phyloP scores from a whole-genome alignment of 306 rosid species.

The Trifolium fragiferum region DNA sequence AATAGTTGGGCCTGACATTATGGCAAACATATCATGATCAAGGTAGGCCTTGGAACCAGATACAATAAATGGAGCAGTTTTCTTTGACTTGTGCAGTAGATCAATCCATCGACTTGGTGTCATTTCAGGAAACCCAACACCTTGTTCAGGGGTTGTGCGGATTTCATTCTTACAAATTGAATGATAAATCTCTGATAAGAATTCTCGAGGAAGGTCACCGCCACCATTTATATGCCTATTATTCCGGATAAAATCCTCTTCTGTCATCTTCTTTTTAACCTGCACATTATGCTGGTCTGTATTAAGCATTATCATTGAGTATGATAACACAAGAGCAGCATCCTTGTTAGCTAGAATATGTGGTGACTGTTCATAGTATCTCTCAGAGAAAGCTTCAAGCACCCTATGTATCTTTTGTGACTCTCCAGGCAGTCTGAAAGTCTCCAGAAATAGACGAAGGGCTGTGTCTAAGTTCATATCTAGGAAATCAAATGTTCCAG shows the following conservation, averaged over 20 bases:
- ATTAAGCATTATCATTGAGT: constrained; percentile 91
- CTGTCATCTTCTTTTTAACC: constrained; percentile 98
- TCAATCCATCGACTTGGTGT: constrained; percentile 96
- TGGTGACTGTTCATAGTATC: constrained; percentile 95
- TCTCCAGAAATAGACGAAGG: constrained; percentile 88
- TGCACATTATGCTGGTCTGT: constrained; percentile 98
- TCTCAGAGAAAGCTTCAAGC: constrained; percentile 98
- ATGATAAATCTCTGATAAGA: constrained; percentile 80
- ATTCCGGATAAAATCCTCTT: constrained; percentile 91
- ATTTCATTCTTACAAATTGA: constrained; percentile 97
- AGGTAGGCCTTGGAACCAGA: constrained; percentile 89
- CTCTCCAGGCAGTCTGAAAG: constrained; percentile 96
- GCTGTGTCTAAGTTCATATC: constrained; percentile 98
- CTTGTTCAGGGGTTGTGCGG: constrained; percentile 93
- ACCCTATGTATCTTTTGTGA: constrained; percentile 98
- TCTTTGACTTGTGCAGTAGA: constrained; percentile 87
- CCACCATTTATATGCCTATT: constrained; percentile 95
- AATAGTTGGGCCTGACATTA: constrained; percentile 97
- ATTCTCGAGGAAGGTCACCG: constrained; percentile 90
- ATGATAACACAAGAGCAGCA: constrained; percentile 92
- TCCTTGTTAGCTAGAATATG: constrained; percentile 91
- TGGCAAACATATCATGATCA: constrained; percentile 96
- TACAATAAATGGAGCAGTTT: constrained; percentile 84
- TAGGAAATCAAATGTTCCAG: constrained; percentile 96
- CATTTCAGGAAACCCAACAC: constrained; percentile 94